Base-by-base conservation (phyloP, 257 asterid genomes). In the Verbena officinalis region DNA sequence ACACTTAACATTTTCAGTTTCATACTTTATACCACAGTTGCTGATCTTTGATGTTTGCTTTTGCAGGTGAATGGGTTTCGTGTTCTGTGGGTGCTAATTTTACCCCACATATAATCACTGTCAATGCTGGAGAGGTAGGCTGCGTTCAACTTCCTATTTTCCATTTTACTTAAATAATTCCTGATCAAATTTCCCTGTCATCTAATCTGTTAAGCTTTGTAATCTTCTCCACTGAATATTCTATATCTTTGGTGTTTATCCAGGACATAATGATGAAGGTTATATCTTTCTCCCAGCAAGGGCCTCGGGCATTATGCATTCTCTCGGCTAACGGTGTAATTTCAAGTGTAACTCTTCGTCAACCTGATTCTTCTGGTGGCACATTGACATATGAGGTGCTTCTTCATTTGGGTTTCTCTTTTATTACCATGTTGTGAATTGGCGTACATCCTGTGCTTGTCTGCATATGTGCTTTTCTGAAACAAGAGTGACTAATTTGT, bases 331-430 rank as follows among this genome's bases (percentile, higher is more conserved):
- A 75, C 56, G 97, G 97, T 51, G 82, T 80, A 15, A 79, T 89
- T 73, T 89, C 97, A 7, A 89, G 87, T 2, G 97, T 87, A 33
- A 87, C 95, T 4, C 85, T 89, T 59, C 89, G 97, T 58, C 95
- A 89, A 59, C 91, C 97, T 17, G 91, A 87, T 75, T 84, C 95
- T 62, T 87, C 94, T 19, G 97, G 97, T 34, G 97, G 97, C 45
- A 87, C 94, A 31, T 72, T 86, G 75, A 89, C 95, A 5, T 89
- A 89, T 55, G 97, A 89, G 97, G 95, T 89, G 55, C 65, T 68
- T 11, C 65, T 68, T 11, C 46, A 58, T 38, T 69, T 48, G 19
- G 23, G 3, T 6, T 27, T 59, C 52, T 50, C 27, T 43, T 39
- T 44, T 15, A 2, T 23, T 36, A 7, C 51, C 27, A 39, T 15